phyloP scores from a whole-genome alignment of 208 protist species.

The Trypanosoma congolense region DNA sequence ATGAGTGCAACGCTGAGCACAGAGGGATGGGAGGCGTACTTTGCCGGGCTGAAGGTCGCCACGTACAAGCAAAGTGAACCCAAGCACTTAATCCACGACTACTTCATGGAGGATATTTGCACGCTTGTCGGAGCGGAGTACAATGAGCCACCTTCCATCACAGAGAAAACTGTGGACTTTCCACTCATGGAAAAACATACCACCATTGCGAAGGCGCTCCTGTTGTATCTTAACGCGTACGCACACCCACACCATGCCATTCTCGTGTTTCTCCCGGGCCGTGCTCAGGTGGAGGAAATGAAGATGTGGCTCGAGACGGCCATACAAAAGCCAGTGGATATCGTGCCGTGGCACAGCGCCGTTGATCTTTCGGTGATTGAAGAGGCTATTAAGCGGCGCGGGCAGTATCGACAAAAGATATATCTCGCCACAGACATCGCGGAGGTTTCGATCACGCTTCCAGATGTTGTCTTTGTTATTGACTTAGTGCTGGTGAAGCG shows the following conservation, averaged over 20 bases:
- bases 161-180: constrained; percentile 16
- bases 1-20: constrained; percentile 94
- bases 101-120: constrained; percentile 82
- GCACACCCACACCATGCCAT: constrained; percentile 54
- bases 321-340: constrained; percentile 86
- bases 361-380: constrained; percentile 91
- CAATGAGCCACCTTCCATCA: constrained; percentile 13
- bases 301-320: constrained; percentile 47
- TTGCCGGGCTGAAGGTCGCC: constrained; percentile 44
- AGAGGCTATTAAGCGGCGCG: constrained; percentile 48
- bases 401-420: constrained; percentile 77
- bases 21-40: constrained; percentile 63
- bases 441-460: constrained; percentile 95
- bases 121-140: constrained; percentile 21
- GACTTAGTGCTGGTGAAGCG: constrained; percentile 92
- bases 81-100: constrained; percentile 72
- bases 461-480: constrained; percentile 94
- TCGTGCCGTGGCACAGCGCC: constrained; percentile 68
- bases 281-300: constrained; percentile 81
- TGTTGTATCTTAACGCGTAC: constrained; percentile 51
- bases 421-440: constrained; percentile 97
- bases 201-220: constrained; percentile 62
- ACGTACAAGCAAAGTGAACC: constrained; percentile 37
- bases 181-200: constrained; percentile 42
- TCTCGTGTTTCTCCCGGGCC: constrained; percentile 87